Conservation (phyloP, 495 filamentous ascomycete species). For the Penicillium daleae region DNA sequence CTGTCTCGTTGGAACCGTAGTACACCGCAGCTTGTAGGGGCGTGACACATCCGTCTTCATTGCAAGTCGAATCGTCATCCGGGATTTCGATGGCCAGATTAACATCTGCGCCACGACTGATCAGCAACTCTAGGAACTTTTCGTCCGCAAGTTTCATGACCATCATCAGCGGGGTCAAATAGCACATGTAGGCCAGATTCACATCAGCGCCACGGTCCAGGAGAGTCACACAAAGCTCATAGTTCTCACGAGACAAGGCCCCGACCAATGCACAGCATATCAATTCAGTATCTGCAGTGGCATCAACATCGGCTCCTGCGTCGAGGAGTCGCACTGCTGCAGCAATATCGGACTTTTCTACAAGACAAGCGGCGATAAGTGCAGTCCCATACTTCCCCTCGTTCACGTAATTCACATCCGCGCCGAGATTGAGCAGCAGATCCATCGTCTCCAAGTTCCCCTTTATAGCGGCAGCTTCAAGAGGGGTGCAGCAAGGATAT, state of each 20-base stretch:
- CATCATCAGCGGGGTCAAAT: constrained; percentile 1
- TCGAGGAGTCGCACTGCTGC: background rate
- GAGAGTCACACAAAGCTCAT: background rate
- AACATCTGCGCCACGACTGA: background rate
- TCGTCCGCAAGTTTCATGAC: background rate
- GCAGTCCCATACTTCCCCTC: background rate
- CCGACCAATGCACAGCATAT: background rate
- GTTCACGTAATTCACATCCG: background rate
- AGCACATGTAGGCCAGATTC: background rate
- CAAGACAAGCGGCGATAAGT: background rate
- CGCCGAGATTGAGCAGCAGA: background rate
- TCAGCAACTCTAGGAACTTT: background rate
- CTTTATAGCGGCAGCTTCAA: background rate
- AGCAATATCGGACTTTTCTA: background rate
- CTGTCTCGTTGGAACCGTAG: background rate
- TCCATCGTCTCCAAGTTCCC: background rate
- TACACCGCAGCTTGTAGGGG: background rate
- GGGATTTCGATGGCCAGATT: background rate
- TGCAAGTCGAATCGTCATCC: background rate
- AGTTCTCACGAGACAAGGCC: background rate
- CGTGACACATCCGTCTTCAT: background rate
- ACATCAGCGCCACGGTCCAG: background rate
- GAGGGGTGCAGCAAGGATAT: background rate
- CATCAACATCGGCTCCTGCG: background rate
- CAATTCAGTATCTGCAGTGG: background rate